Evolutionary conservation across 805 yeast genomes (phyloP), one percentile per base, ranked within the genome.

Genomic region (Starmerella ratchasimensis): DNA sequence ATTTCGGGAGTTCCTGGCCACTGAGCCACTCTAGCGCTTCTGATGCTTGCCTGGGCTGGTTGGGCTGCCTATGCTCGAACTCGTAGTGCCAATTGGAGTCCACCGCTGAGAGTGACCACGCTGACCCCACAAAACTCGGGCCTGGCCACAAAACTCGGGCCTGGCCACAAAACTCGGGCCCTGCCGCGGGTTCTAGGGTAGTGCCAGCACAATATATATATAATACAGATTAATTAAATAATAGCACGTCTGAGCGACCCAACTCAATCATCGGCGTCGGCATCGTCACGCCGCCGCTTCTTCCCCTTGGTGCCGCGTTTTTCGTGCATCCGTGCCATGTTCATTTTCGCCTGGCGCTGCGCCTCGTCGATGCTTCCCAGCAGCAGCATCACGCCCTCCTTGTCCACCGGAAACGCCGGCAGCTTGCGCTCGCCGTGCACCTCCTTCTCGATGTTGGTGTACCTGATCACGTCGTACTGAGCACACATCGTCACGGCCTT

Each of bases 351-450:
- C 59, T 82, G 93, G 29, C 94, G 80, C 47, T 76, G 72, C 10
- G 96, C 96, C 49, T 80, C 79, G 46, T 86, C 96, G 22, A 90
- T 95, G 28, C 90, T 77, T 41, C 79, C 79, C 52, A 82, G 80
- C 40, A 90, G 62, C 4, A 83, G 72, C 54, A 76, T 65, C 42
- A 88, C 80, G 5, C 76, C 79, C 46, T 75, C 80, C 51, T 72
- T 79, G 36, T 83, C 77, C 2, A 86, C 79, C 4, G 73, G 68
- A 36, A 83, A 93, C 57, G 81, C 86, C 3, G 86, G 86, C 39
- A 90, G 64, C 54, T 80, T 83, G 66, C 76, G 80, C 22, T 58
- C 62, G 13, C 52, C 54, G 37, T 70, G 78, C 38, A 90, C 69
- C 8, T 80, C 96, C 37, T 76, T 76, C 58, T 90, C 98, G 36